Conservation (phyloP, 2,329 filamentous ascomycete species). For the Aspergillus sp. region DNA sequence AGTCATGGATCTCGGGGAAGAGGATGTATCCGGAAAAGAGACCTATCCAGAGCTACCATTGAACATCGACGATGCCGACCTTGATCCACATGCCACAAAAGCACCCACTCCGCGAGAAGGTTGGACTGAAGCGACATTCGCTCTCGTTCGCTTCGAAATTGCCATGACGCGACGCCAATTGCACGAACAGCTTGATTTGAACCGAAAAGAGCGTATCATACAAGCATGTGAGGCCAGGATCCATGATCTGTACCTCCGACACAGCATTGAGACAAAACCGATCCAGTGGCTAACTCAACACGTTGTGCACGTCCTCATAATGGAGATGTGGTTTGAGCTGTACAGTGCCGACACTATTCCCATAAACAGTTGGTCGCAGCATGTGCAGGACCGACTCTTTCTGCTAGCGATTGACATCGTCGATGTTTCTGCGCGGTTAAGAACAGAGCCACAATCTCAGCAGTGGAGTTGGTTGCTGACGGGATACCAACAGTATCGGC, state of each 20-base stretch:
- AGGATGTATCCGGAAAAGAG: constrained; percentile 23
- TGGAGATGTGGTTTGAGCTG: constrained; percentile 71
- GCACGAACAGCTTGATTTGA: constrained; percentile 1
- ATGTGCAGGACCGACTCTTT: constrained; percentile 64
- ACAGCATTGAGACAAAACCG: constrained; percentile 44
- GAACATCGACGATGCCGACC: constrained; percentile 46
- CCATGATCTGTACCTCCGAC: constrained; percentile 48
- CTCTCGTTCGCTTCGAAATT: constrained; percentile 49
- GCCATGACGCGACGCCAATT: constrained; percentile 31
- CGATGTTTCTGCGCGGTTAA: constrained; percentile 41
- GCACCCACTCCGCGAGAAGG: constrained; percentile 43
- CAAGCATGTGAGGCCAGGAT: constrained; percentile 49
- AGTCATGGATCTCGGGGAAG: constrained; percentile 38
- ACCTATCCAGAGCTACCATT: constrained; percentile 40
- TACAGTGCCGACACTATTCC: constrained; percentile 51
- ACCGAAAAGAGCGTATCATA: constrained; percentile 39
- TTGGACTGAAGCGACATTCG: constrained; percentile 49
- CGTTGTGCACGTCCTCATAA: constrained; percentile 66
- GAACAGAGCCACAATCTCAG: constrained; percentile 12
- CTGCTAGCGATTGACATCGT: constrained; percentile 67
- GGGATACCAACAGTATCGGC: constrained; percentile 18
- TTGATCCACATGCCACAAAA: constrained; percentile 42
- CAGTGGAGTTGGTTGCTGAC: constrained; percentile 20
- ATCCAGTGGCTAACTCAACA: constrained; percentile 65
- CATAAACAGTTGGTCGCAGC: constrained; percentile 53